These are phyloP conservation scores for Neospora caninum DNA, from an alignment of 169 alveolate species.

Conservation along the genomic window DNA sequence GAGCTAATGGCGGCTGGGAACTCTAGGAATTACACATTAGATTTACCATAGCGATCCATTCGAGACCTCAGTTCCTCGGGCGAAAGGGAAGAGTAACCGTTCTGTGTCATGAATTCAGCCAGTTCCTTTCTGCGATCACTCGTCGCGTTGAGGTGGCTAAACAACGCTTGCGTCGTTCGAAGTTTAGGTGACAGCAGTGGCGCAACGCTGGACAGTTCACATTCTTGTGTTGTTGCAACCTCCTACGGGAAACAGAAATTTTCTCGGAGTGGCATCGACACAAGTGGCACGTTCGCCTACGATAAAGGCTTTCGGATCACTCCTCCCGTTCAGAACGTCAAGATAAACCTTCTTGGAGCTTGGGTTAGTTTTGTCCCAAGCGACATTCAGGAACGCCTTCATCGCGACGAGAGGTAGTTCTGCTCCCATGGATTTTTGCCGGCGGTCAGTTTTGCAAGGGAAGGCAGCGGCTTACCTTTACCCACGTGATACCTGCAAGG, in stretches of 20 bases:
- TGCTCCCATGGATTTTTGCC: not conserved
- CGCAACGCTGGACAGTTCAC: constrained; percentile 62
- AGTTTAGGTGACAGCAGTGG: constrained; percentile 45
- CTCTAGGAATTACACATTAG: not conserved
- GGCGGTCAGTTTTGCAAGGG: not conserved
- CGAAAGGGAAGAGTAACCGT: constrained; percentile 49
- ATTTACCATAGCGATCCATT: constrained; percentile 61
- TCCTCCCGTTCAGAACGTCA: constrained; percentile 54
- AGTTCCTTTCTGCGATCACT: constrained; percentile 50
- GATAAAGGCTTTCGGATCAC: constrained; percentile 45
- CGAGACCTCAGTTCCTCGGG: constrained; percentile 53
- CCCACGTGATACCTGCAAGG: constrained; percentile 50
- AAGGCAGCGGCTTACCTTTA: not conserved
- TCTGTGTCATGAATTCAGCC: constrained; percentile 34
- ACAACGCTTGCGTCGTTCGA: constrained; percentile 26
- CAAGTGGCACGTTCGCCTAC: not conserved
- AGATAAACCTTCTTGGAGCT: constrained; percentile 39
- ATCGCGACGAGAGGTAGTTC: constrained; percentile 36
- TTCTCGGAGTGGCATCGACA: not conserved
- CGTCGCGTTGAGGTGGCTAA: constrained; percentile 58
- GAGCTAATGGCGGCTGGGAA: not conserved
- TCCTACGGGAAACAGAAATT: constrained; percentile 23
- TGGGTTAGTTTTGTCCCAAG: constrained; percentile 48
- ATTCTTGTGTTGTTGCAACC: constrained; percentile 56
- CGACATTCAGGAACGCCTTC: constrained; percentile 42